Base-by-base conservation (phyloP, 208 protist genomes). In the Trypanosoma cruzi region DNA sequence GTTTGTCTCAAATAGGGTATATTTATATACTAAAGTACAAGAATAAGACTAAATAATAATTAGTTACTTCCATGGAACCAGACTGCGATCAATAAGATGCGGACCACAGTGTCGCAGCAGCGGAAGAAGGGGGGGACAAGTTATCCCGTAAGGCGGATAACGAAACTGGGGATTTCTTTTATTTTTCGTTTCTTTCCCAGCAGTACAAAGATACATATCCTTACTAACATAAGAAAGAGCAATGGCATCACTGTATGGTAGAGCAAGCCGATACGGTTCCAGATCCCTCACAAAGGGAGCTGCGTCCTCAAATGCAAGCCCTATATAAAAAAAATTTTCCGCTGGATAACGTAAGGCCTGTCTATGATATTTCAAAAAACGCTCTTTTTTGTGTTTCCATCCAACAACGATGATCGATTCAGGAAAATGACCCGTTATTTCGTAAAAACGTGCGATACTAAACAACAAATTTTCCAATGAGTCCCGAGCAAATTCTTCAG, bases 401-500 rank as follows among this genome's bases (percentile, higher is more conserved):
- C 62, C 60, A 11, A 87, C 78, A 44, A 87, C 78, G 52, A 79
- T 75, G 29, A 84, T 57, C 16, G 11, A 31, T 8, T 64, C 50
- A 14, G 81, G 81, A 44, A 77, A 81, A n/a, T 29, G 32, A 8
- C 70, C 69, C 1, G 67, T 73, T 29, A 87, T 16, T 70, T 83
- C 78, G 54, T 68, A 71, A 73, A 81, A 87, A 10, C 81, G 68
- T 52, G 74, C 77, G 36, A 84, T 32, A 36, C 68, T 68, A 73
- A 87, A 87, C 22, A 87, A 50, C 32, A 87, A 49, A 67, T 87
- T 87, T 66, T 87, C 81, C 36, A 77, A 69, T 16, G 74, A 81
- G 64, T 87, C 81, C 18, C 74, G 60, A 11, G 81, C 81, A 68
- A 73, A 77, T n/a, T 78, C 71, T 50, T 87, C 81, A 8, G 65